Percentiles rank a stretch among this genome's conserved stretches.
These are phyloP conservation scores for Backusella circina DNA, from an alignment of 192 early-diverging fungal species.

Conservation along the genomic window DNA sequence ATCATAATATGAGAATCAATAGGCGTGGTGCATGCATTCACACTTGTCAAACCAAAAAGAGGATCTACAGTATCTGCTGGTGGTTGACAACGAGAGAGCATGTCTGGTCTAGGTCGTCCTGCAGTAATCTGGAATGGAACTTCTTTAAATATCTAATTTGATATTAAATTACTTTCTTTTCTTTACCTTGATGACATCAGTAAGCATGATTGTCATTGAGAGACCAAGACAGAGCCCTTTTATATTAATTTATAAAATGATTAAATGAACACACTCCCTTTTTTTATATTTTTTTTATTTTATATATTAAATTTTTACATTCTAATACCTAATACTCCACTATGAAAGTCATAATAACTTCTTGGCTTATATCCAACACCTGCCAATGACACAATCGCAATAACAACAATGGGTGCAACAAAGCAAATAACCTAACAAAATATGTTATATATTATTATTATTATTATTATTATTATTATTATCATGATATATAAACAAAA, in stretches of 20 bases:
- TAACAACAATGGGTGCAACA: slow-evolving; percentile 33
- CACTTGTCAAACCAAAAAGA: slow-evolving; percentile 51
- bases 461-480: no score
- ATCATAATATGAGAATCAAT: slow-evolving; percentile 42
- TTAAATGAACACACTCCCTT: no score
- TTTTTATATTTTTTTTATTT: neutral
- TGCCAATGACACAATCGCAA: slow-evolving; percentile 21
- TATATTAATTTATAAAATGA: neutral
- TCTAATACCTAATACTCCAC: slow-evolving; percentile 36
- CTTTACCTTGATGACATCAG: slow-evolving; percentile 42
- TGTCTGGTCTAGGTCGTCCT: slow-evolving; percentile 51
- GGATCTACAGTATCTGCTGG: slow-evolving; percentile 42
- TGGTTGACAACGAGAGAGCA: slow-evolving; percentile 46
- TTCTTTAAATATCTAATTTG: neutral
- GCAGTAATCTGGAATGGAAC: slow-evolving; percentile 32
- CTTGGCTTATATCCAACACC: slow-evolving; percentile 13
- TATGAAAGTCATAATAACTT: slow-evolving; percentile 40
- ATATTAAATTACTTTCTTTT: neutral
- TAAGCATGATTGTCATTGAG: slow-evolving; percentile 43
- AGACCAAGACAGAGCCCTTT: slow-evolving; percentile 42
- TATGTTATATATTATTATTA: neutral
- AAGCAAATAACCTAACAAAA: slow-evolving; percentile 29
- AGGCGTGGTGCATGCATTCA: slow-evolving; percentile 53
- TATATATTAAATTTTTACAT: neutral
- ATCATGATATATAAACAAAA: no score